These are phyloP conservation scores for Ramaria sp. DNA, from an alignment of 768 basidiomycete species.

Conservation along the genomic window DNA sequence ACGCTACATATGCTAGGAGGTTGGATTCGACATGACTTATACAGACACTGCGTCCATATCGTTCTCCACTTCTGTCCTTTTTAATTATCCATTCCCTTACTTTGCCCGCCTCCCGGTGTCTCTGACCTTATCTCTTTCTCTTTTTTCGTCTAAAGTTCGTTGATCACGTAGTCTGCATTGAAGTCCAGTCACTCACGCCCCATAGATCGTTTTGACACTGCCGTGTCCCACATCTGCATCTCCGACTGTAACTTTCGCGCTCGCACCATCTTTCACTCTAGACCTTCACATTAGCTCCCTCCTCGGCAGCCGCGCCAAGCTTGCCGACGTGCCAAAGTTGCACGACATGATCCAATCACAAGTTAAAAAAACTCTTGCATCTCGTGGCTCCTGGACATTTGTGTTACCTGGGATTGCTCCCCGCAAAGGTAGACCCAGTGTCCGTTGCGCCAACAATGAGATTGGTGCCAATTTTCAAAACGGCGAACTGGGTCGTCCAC, in stretches of 20 bases:
- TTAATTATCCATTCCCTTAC: slow-evolving; percentile 74
- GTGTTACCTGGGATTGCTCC: slow-evolving; percentile 52
- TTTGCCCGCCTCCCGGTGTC: slow-evolving; percentile 79
- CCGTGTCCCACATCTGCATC: slow-evolving; percentile 42
- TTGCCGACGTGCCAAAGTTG: slow-evolving; percentile 94
- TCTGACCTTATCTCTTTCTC: slow-evolving; percentile 64
- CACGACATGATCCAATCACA: slow-evolving; percentile 90
- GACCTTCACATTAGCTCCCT: slow-evolving; percentile 82
- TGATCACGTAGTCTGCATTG: neutral
- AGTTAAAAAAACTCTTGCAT: slow-evolving; percentile 52
- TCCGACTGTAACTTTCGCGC: slow-evolving; percentile 56
- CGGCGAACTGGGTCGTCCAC: neutral
- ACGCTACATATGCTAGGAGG: slow-evolving; percentile 37
- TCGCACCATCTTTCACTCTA: slow-evolving; percentile 81
- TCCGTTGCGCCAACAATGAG: neutral
- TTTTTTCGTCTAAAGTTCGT: slow-evolving; percentile 32
- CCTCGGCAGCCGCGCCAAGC: slow-evolving; percentile 93
- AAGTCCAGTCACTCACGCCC: slow-evolving; percentile 4
- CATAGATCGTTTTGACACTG: slow-evolving; percentile 51
- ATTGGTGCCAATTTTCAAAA: neutral
- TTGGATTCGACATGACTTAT: slow-evolving; percentile 78
- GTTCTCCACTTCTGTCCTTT: slow-evolving; percentile 71
- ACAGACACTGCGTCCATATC: slow-evolving; percentile 76
- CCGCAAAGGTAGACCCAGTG: slow-evolving; percentile 12
- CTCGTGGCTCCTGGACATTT: slow-evolving; percentile 55